Conservation (phyloP, 495 filamentous ascomycete genomes). For the Aspergillus leporis region DNA sequence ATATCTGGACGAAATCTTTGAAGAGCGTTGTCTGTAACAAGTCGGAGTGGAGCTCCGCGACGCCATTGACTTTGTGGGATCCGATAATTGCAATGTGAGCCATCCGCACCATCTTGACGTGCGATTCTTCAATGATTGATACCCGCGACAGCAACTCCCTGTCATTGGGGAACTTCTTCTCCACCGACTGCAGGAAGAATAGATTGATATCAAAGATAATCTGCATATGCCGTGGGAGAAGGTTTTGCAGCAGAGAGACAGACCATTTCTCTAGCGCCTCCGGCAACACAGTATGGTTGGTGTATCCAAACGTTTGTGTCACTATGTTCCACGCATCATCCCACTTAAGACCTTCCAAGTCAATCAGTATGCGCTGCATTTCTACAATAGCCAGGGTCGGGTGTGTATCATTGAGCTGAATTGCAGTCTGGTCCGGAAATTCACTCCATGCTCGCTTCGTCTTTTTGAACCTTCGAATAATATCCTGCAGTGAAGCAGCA, state of each 20-base stretch:
- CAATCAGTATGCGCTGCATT: conserved; percentile 86
- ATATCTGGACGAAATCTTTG: conserved; percentile 95
- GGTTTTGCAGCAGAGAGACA: conserved; percentile 85
- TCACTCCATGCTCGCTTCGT: conserved; percentile 85
- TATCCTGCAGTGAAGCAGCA: conserved; percentile 92
- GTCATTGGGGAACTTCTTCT: conserved; percentile 86
- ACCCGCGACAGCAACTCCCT: conserved; percentile 80
- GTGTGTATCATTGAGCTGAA: conserved; percentile 98
- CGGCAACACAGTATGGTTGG: conserved; percentile 96
- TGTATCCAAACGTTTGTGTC: conserved; percentile 83
- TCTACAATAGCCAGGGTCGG: conserved; percentile 96
- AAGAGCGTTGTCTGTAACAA: conserved; percentile 98
- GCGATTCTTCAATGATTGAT: conserved; percentile 94
- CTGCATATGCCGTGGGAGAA: conserved; percentile 91
- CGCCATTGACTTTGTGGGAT: conserved; percentile 98
- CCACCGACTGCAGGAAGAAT: conserved; percentile 85
- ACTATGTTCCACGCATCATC: conserved; percentile 88
- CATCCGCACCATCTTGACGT: conserved; percentile 99
- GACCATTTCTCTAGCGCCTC: conserved; percentile 99
- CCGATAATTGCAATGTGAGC: conserved; percentile 92
- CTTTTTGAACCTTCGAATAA: conserved; percentile 98
- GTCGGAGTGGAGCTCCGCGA: conserved; percentile 95
- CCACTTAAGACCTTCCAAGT: conserved; percentile 89
- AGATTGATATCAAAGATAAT: conserved; percentile 99
- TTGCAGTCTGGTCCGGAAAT: conserved; percentile 93